Base-by-base conservation (phyloP, 1,284 basidiomycete genomes). In the Bondarzewia mesenterica region DNA sequence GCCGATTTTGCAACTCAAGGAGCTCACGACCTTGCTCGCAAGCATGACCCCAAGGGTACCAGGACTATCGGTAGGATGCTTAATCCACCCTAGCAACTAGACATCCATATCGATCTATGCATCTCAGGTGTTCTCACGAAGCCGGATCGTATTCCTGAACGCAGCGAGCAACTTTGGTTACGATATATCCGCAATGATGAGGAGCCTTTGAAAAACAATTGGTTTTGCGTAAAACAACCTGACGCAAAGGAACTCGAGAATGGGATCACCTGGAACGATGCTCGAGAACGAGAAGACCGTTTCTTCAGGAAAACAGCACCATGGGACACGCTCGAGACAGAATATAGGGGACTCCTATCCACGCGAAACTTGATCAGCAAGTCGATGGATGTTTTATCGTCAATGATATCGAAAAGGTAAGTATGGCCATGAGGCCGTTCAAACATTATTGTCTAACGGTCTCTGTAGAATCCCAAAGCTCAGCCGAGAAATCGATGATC, bases 201-300 rank as follows among this genome's bases (percentile, higher is more conserved):
- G 8, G 75, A 82, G 45, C 58, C 73, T 0, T 67, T 86, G 1
- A 55, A 50, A 1, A 77, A 86, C 48, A 79, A 80, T 7, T 89
- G 85, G 83, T 88, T 73, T 57, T 81, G 78, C 45, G 83, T 88
- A 7, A 86, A 87, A 55, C 85, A 85, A 46, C 84, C 84, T 0
- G 74, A 75, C 32, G 75, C 81, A 0, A 68, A 68, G 5, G 74
- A 78, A 4, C 62, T 89, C 10, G 65, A 68, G 35, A 55, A 61
- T 3, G 79, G 79, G 2, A 73, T 84, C 27, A 75, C 76, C 0
- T 86, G 81, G 77, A 58, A 61, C 2, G 69, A 77, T 6, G 85
- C 84, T 0, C 75, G 84, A 0, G 58, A 62, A 15, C 62, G 71
- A 55, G 88, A 93, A 64, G 69, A 75, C 48, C 66, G 79, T 21